Evolutionary conservation across 768 basidiomycete species (phyloP).

Genomic region (Neoboletus brunneissimus): DNA sequence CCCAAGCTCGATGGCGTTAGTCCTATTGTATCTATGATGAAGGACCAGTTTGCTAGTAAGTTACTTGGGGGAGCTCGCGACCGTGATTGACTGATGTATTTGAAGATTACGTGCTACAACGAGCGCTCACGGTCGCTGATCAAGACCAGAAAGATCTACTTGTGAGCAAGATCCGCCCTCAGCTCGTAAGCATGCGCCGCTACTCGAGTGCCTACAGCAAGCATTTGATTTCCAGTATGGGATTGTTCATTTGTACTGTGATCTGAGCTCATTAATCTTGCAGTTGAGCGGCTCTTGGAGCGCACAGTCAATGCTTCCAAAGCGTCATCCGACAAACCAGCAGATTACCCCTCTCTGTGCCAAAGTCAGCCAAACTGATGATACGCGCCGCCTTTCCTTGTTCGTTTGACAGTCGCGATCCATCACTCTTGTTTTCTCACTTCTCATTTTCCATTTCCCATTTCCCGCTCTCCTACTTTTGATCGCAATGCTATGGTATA

Average conservation of each 20-base stretch:
- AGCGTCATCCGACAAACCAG: slow-evolving; percentile 25
- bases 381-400: slow-evolving; percentile 1
- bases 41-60: slow-evolving; percentile 87
- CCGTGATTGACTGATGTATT: slow-evolving; percentile 1
- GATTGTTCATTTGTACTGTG: not conserved
- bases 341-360: slow-evolving; percentile 30
- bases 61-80: slow-evolving; percentile 13
- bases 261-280: slow-evolving; percentile 8
- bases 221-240: slow-evolving; percentile 77
- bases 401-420: slow-evolving; percentile 8
- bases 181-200: slow-evolving; percentile 67
- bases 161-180: slow-evolving; percentile 59
- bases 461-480: slow-evolving; percentile 18
- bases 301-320: slow-evolving; percentile 39
- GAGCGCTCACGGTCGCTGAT: slow-evolving; percentile 66
- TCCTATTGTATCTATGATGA: slow-evolving; percentile 70
- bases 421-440: slow-evolving; percentile 2
- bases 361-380: slow-evolving; percentile 24
- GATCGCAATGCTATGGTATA: slow-evolving; percentile 39
- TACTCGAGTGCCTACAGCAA: slow-evolving; percentile 74
- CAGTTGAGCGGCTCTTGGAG: slow-evolving; percentile 71
- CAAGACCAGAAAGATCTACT: slow-evolving; percentile 69
- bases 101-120: slow-evolving; percentile 83
- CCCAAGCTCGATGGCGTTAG: slow-evolving; percentile 63
- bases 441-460: not conserved